Base-by-base conservation (phyloP, 2,329 filamentous ascomycete species). In the Penicillium palitans region DNA sequence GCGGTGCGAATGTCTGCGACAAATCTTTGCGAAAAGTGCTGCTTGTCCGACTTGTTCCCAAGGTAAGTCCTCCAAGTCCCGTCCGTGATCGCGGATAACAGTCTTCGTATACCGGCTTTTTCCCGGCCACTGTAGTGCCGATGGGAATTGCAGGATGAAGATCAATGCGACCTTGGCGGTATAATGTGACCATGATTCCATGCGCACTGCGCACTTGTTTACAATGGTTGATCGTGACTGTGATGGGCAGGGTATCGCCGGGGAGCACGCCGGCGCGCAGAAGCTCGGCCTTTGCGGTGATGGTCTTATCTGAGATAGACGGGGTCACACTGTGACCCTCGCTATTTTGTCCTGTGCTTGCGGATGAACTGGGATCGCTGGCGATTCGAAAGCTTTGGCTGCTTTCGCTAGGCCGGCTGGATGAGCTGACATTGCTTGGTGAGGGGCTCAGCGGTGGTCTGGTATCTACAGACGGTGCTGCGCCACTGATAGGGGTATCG, bases 11-110 rank as follows among this genome's bases (percentile, higher is more conserved):
- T 1, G 90, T 88, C 73, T 99, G 95, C 5, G 90, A 89, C 4
- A 99, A 79, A 72, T 99, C 95, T 73, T 98, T 98, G 54, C 95
- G 89, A 72, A 97, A 98, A n/a, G 95, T 84, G 73, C 93, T 95
- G 71, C 87, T 93, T 2, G 92, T 93, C 39, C 91, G 89, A 7
- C 90, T 90, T 1, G 91, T 95, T 1, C 90, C 91, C 41, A 98
- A 81, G 1, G 93, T 96, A 29, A 98, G 80, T 0, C 93, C 93
- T 17, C 90, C 90, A 8, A 97, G 83, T 0, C 92, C 93, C 0
- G 92, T 96, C 60, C 89, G 87, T 2, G 92, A 96, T 68, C 88
- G 90, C 5, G 93, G 92, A 70, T 93, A 96, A 68, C 89, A 90
- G 60, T 96, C 91, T 66, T 93, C 90, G 67, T 89, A 90, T 59